phyloP scores from a whole-genome alignment of 345 rosid species.

The Viola odorata region DNA sequence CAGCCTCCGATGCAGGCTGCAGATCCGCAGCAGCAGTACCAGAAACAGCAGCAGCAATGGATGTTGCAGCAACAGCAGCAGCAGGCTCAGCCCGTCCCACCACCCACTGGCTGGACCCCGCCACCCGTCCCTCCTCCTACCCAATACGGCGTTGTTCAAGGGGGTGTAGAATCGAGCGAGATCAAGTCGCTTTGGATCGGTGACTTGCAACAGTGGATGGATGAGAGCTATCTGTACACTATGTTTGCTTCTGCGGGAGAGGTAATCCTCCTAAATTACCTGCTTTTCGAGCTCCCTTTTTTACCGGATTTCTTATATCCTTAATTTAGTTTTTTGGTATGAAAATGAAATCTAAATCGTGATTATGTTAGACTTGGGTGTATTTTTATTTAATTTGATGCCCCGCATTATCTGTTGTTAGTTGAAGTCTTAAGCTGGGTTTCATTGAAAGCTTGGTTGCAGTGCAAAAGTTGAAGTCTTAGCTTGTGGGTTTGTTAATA shows the following conservation, averaged over 20 bases:
- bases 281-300: too few relatives aligned
- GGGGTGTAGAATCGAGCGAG: constrained; percentile 29
- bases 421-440: too few relatives aligned
- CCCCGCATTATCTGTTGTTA: too few relatives aligned
- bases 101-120: constrained; percentile 70
- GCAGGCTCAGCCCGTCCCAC: constrained; percentile 56
- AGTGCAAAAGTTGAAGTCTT: too few relatives aligned
- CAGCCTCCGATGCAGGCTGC: constrained; percentile 15
- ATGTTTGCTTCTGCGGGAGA: constrained; percentile 56
- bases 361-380: too few relatives aligned
- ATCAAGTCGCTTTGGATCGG: constrained; percentile 91
- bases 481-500: too few relatives aligned
- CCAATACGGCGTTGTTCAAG: constrained; percentile 27
- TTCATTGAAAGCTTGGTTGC: too few relatives aligned
- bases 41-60: constrained; percentile 50
- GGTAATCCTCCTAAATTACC: constrained; percentile 32
- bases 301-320: too few relatives aligned
- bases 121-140: constrained; percentile 62
- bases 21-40: constrained; percentile 50
- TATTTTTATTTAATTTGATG: too few relatives aligned
- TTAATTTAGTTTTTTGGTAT: too few relatives aligned
- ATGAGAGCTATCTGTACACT: constrained; percentile 62
- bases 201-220: constrained; percentile 91
- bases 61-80: constrained; percentile 60
- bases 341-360: too few relatives aligned